Conservation (phyloP, 176 grass and related monocot genomes). For the Aegilops tauschii region DNA sequence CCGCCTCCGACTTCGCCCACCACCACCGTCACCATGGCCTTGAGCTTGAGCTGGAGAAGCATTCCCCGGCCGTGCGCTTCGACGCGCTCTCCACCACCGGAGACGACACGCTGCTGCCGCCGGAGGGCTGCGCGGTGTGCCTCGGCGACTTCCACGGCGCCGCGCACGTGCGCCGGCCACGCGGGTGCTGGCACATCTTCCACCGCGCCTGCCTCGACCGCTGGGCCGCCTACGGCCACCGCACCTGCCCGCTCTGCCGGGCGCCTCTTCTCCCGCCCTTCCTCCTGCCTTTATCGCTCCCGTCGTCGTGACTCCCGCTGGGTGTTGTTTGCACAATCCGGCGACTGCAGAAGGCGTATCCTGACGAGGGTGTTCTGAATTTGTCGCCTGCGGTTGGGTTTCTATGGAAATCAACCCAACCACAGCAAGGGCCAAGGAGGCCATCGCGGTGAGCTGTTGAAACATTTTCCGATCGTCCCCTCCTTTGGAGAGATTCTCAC, state of each 20-base stretch:
- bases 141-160: conserved; percentile 62
- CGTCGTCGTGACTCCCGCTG: not conserved
- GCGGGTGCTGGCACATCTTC: conserved; percentile 72
- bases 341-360: not conserved
- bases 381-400: not conserved
- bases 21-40: too few species aligned
- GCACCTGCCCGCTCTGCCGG: conserved; percentile 85
- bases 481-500: not conserved
- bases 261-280: conserved; percentile 45
- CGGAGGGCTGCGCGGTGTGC: conserved; percentile 62
- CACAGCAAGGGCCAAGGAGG: not conserved
- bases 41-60: conserved; percentile 35
- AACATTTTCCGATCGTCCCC: not conserved
- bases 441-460: not conserved
- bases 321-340: not conserved
- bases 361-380: not conserved
- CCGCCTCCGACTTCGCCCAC: not conserved
- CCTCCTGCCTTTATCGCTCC: not conserved
- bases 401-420: not conserved
- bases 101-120: not conserved
- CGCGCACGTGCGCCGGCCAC: conserved; percentile 55
- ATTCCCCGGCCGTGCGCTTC: conserved; percentile 61
- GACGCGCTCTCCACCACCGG: conserved; percentile 20
- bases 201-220: conserved; percentile 74
- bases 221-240: conserved; percentile 62